phyloP scores from a whole-genome alignment of 2,329 filamentous ascomycete genomes.

The Xylariaceae sp. region DNA sequence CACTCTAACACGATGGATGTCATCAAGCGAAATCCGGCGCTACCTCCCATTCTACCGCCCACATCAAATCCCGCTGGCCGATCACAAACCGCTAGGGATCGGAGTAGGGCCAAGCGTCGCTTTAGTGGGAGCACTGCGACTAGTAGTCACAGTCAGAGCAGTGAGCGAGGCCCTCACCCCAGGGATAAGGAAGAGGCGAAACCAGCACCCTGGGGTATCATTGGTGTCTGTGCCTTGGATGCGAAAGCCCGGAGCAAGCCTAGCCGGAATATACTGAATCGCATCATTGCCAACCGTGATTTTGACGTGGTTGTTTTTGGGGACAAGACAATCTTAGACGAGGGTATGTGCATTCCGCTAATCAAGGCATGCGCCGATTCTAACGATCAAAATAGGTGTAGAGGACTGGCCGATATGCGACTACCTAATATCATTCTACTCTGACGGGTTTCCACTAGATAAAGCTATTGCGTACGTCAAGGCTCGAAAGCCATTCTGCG shows the following conservation, averaged over 20 bases:
- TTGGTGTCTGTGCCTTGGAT: conserved; percentile 93
- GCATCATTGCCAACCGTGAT: conserved; percentile 81
- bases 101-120: conserved; percentile 65
- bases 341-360: conserved; percentile 48
- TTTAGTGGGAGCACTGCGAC: conserved; percentile 78
- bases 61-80: conserved; percentile 33
- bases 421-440: conserved; percentile 97
- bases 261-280: conserved; percentile 90
- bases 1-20: conserved; percentile 42
- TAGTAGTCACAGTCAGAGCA: conserved; percentile 74
- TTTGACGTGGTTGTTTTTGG: conserved; percentile 98
- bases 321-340: conserved; percentile 96
- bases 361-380: conserved; percentile 18
- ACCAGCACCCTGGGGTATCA: conserved; percentile 58
- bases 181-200: conserved; percentile 57
- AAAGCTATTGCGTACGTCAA: conserved; percentile 96
- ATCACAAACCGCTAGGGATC: conserved; percentile 48
- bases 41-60: conserved; percentile 17
- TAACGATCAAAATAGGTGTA: conserved; percentile 33
- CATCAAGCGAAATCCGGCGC: conserved; percentile 36
- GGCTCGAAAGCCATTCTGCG: conserved; percentile 89
- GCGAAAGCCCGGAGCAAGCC: conserved; percentile 95
- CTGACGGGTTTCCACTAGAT: conserved; percentile 91
- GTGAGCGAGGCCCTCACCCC: conserved; percentile 53
- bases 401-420: conserved; percentile 51